Conservation (phyloP, 108 stramenopile genomes). For the Fistulifera solaris region DNA sequence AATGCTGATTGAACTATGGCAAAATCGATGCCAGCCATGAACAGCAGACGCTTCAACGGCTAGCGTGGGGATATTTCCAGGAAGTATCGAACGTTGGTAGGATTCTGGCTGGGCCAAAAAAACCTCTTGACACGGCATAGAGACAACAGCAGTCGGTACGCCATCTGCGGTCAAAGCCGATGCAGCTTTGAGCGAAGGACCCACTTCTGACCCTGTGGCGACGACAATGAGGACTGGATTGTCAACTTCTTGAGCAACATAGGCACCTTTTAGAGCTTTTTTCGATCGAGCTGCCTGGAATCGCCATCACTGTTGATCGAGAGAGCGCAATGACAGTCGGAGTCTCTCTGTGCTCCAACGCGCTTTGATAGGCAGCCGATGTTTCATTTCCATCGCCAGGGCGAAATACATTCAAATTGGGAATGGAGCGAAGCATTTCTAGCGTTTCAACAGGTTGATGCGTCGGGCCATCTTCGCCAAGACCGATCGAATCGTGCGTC, state of each 20-base stretch:
- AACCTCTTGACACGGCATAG: slow-evolving; percentile 91
- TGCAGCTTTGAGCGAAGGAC: slow-evolving; percentile 78
- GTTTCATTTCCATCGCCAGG: slow-evolving; percentile 96
- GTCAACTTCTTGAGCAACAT: slow-evolving; percentile 74
- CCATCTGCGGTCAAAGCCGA: slow-evolving; percentile 61
- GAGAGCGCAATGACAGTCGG: slow-evolving; percentile 88
- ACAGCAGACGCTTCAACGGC: slow-evolving; percentile 84
- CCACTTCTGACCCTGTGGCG: slow-evolving; percentile 89
- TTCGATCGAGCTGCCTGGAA: slow-evolving; percentile 61
- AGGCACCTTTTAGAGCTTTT: slow-evolving; percentile 93
- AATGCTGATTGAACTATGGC: slow-evolving; percentile 86
- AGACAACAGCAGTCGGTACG: slow-evolving; percentile 80
- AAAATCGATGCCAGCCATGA: slow-evolving; percentile 88
- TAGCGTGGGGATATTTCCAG: slow-evolving; percentile 85
- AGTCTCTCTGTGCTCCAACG: slow-evolving; percentile 41
- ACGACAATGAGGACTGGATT: slow-evolving; percentile 77
- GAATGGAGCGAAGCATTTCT: slow-evolving; percentile 83
- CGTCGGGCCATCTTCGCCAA: slow-evolving; percentile 99
- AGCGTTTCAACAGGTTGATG: slow-evolving; percentile 96
- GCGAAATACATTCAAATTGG: slow-evolving; percentile 90
- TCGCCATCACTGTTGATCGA: slow-evolving; percentile 56
- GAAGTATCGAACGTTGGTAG: slow-evolving; percentile 70
- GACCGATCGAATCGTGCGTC: slow-evolving; percentile 97
- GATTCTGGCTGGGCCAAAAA: slow-evolving; percentile 75
- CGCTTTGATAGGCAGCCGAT: slow-evolving; percentile 75